Conservation (phyloP, 1,139 yeast species). For the Pneumocystis murina region DNA sequence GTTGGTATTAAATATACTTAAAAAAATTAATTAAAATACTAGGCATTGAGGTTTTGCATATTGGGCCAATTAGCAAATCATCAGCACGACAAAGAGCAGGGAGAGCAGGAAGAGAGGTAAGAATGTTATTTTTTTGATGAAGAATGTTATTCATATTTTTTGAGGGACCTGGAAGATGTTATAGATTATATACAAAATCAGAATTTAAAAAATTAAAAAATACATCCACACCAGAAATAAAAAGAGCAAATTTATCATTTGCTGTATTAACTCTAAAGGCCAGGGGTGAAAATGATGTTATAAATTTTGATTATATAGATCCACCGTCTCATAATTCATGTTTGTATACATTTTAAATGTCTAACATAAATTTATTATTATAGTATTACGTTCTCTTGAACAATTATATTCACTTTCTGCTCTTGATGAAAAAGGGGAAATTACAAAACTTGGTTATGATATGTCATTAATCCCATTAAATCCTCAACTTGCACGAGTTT, state of each 20-base stretch:
- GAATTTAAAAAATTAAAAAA: constrained; percentile 47
- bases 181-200: constrained; percentile 61
- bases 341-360: background rate
- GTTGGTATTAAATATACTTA: constrained; percentile 32
- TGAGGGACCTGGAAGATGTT: constrained; percentile 60
- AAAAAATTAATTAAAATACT: background rate
- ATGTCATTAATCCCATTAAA: constrained; percentile 84
- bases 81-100: constrained; percentile 94
- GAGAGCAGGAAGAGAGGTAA: constrained; percentile 92
- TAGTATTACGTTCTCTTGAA: constrained; percentile 52
- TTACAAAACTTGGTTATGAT: constrained; percentile 61
- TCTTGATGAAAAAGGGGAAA: constrained; percentile 54
- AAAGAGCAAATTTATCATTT: constrained; percentile 69
- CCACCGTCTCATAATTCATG: constrained; percentile 67
- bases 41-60: constrained; percentile 68
- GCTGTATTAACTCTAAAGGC: constrained; percentile 74
- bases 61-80: constrained; percentile 86
- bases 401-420: constrained; percentile 71
- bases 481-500: constrained; percentile 61
- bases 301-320: constrained; percentile 86
- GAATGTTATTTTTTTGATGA: background rate
- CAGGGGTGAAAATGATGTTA: constrained; percentile 66
- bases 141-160: background rate
- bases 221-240: constrained; percentile 86
- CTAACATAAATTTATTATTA: background rate